A percentile compares a stretch with the other conserved stretches of the same genome.
phyloP scores from a whole-genome alignment of 1,139 yeast species.

The Spathaspora sp. region DNA sequence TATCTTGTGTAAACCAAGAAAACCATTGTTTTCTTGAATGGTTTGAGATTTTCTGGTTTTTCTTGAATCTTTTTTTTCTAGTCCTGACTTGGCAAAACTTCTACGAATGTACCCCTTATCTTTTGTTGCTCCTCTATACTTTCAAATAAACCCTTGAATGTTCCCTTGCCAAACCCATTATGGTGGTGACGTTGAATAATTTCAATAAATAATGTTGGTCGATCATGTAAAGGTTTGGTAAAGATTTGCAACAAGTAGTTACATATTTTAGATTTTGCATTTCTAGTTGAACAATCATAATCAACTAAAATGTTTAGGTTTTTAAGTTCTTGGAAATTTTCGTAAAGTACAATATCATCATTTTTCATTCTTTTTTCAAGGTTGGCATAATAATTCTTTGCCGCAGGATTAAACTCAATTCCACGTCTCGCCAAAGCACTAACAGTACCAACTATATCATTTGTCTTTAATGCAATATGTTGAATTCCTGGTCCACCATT shows the following conservation, averaged over 20 bases:
- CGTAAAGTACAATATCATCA: constrained; percentile 41
- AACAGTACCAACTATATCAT: constrained; percentile 61
- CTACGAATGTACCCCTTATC: constrained; percentile 47
- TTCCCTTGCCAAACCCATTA: constrained; percentile 86
- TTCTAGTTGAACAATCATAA: constrained; percentile 54
- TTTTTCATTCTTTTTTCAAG: constrained; percentile 42
- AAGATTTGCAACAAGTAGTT: constrained; percentile 78
- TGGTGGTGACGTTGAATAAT: constrained; percentile 77
- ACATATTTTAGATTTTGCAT: constrained; percentile 26
- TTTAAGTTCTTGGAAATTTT: constrained; percentile 43
- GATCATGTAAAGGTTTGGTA: constrained; percentile 70
- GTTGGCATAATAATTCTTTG: constrained; percentile 53
- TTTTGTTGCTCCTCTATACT: constrained; percentile 67
- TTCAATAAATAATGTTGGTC: constrained; percentile 82
- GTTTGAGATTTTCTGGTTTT: background rate
- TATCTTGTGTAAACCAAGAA: background rate
- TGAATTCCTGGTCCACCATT: constrained; percentile 83
- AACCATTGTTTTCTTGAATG: background rate
- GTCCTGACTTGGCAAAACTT: constrained; percentile 4
- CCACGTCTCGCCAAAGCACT: constrained; percentile 55
- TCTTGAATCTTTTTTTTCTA: background rate
- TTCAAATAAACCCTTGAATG: constrained; percentile 77
- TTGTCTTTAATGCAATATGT: constrained; percentile 70
- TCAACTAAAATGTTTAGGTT: constrained; percentile 64
- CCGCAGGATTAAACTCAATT: constrained; percentile 64